These are phyloP conservation scores for Plantago elongata DNA, from an alignment of 257 asterid genomes.

Conservation along the genomic window DNA sequence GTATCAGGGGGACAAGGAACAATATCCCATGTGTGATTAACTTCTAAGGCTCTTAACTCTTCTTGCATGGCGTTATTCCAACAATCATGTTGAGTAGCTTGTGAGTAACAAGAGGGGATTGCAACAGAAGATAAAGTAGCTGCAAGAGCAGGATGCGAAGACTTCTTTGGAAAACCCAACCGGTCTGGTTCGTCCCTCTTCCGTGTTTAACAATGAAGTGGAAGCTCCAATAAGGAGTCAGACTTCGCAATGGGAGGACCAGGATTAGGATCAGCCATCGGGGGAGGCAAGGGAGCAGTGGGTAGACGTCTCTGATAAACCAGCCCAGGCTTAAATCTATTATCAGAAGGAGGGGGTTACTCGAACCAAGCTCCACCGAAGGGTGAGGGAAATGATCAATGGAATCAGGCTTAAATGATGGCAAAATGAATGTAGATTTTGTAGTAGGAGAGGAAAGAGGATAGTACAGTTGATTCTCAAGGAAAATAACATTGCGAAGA, in stretches of 20 bases:
- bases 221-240: background rate
- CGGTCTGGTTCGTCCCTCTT: background rate
- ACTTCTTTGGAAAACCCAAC: background rate
- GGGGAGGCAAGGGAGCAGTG: background rate
- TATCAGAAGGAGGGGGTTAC: too few relatives aligned
- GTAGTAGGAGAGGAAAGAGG: too few relatives aligned
- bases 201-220: background rate
- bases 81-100: background rate
- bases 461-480: background rate
- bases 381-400: too few relatives aligned
- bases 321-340: background rate
- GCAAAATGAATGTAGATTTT: too few relatives aligned
- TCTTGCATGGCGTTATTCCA: background rate
- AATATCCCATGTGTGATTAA: slow-evolving; percentile 1
- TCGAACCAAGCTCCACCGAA: too few relatives aligned
- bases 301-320: background rate
- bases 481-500: slow-evolving; percentile 1
- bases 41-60: background rate
- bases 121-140: background rate
- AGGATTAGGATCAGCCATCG: background rate
- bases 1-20: background rate
- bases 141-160: background rate
- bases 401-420: too few relatives aligned
- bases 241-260: background rate
- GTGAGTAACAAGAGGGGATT: background rate